Evolutionary conservation across 805 yeast genomes (phyloP).

Genomic region (Cyberlindnera maclurae): DNA sequence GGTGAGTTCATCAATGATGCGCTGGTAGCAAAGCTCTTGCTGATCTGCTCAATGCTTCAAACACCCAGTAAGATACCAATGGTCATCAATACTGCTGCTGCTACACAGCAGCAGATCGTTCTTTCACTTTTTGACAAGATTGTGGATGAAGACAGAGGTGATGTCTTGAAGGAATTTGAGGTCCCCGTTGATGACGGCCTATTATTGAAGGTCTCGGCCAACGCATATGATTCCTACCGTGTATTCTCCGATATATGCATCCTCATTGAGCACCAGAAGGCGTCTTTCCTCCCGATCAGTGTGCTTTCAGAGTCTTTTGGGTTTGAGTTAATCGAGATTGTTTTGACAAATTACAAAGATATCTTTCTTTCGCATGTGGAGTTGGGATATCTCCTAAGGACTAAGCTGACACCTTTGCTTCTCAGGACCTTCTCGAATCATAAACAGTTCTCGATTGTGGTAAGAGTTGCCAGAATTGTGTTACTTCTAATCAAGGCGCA

Average conservation of each 20-base stretch:
- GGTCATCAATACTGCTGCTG: constrained; percentile 86
- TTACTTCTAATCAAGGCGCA: constrained; percentile 50
- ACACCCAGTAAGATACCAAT: constrained; percentile 62
- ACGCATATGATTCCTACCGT: constrained; percentile 62
- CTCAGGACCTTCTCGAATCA: constrained; percentile 55
- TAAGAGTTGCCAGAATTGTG: constrained; percentile 70
- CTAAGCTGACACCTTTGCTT: constrained; percentile 68
- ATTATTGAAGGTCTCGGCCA: constrained; percentile 36
- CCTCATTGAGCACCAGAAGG: constrained; percentile 50
- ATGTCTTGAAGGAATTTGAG: constrained; percentile 20
- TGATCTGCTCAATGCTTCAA: constrained; percentile 68
- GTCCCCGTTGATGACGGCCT: constrained; percentile 43
- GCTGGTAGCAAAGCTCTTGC: constrained; percentile 49
- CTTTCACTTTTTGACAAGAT: constrained; percentile 71
- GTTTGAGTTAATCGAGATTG: constrained; percentile 76
- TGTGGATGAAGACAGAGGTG: constrained; percentile 30
- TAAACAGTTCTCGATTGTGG: constrained; percentile 59
- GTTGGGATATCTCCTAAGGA: constrained; percentile 57
- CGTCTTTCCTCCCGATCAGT: constrained; percentile 44
- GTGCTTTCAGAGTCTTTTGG: constrained; percentile 59
- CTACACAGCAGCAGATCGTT: constrained; percentile 82
- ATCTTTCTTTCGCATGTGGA: constrained; percentile 56
- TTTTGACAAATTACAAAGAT: constrained; percentile 54
- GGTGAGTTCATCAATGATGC: constrained; percentile 46
- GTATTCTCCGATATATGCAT: constrained; percentile 69